Conservation (phyloP, 306 rosid species). For the Fragaria ananassa region DNA sequence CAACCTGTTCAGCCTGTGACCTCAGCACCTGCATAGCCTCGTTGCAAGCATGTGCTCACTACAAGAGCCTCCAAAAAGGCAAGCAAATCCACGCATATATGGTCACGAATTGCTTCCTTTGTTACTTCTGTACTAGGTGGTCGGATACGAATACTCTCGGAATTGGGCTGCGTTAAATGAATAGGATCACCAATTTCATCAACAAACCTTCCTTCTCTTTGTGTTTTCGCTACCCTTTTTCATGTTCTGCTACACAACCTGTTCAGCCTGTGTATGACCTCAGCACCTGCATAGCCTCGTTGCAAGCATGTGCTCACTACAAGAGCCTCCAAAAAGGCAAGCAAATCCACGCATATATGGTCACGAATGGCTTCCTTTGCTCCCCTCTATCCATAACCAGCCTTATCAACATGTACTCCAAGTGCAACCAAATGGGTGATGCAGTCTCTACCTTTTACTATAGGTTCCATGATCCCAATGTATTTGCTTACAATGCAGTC, state of each 20-base stretch:
- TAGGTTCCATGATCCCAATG: constrained; percentile 44
- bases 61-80: constrained; percentile 45
- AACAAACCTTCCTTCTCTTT: constrained; percentile 22
- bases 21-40: constrained; percentile 44
- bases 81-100: constrained; percentile 49
- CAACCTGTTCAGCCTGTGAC: constrained; percentile 17
- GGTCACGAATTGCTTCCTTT: constrained; percentile 49
- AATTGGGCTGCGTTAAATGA: constrained; percentile 22
- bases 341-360: constrained; percentile 45
- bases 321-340: constrained; percentile 50
- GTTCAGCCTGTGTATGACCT: constrained; percentile 22
- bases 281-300: constrained; percentile 45
- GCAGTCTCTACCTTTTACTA: constrained; percentile 51
- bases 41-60: constrained; percentile 60
- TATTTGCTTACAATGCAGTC: constrained; percentile 65
- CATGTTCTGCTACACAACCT: constrained; percentile 7
- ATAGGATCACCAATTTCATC: constrained; percentile 13
- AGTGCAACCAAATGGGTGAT: constrained; percentile 48
- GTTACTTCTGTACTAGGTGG: constrained; percentile 3
- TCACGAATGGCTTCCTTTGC: constrained; percentile 49
- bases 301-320: constrained; percentile 58
- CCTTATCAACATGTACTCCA: constrained; percentile 83
- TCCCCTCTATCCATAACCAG: constrained; percentile 62
- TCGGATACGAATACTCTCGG: not conserved
- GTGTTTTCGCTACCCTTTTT: constrained; percentile 36